phyloP scores from a whole-genome alignment of 176 grass and related monocot species.

The Raddia distichophylla region DNA sequence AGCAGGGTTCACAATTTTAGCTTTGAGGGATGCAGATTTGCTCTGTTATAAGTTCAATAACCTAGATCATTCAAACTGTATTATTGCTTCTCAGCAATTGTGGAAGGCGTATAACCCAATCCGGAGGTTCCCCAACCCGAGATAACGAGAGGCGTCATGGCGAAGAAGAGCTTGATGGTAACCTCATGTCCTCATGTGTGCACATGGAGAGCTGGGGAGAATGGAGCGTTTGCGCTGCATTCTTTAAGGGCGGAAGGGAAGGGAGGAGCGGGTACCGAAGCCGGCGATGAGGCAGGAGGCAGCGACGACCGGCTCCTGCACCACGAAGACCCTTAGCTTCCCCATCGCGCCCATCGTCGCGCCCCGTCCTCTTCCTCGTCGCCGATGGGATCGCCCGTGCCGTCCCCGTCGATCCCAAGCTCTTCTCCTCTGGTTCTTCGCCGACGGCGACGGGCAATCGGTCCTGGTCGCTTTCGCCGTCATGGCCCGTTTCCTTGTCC shows the following conservation, averaged over 20 bases:
- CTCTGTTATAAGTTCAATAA: neutral
- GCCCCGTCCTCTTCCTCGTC: neutral
- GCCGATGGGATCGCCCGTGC: conserved; percentile 20
- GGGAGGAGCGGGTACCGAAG: conserved; percentile 50
- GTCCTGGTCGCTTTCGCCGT: no score
- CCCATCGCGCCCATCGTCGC: conserved; percentile 54
- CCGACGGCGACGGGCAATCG: neutral
- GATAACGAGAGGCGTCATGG: neutral
- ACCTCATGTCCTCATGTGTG: neutral
- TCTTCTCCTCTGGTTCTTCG: neutral
- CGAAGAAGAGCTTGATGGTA: neutral
- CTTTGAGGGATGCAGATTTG: neutral
- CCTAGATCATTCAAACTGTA: neutral
- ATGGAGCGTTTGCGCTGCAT: neutral
- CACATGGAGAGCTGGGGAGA: conserved; percentile 18
- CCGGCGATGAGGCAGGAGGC: conserved; percentile 79
- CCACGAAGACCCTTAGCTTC: conserved; percentile 65
- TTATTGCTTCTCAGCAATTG: neutral
- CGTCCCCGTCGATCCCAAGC: neutral
- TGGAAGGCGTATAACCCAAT: neutral
- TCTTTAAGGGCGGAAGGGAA: neutral
- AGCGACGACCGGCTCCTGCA: conserved; percentile 59
- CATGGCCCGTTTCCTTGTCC: neutral
- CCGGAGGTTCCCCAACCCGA: neutral
- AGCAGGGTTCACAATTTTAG: neutral